Evolutionary conservation across 2,329 filamentous ascomycete genomes (phyloP).

Genomic region (Myriosclerotinia duriaeana): DNA sequence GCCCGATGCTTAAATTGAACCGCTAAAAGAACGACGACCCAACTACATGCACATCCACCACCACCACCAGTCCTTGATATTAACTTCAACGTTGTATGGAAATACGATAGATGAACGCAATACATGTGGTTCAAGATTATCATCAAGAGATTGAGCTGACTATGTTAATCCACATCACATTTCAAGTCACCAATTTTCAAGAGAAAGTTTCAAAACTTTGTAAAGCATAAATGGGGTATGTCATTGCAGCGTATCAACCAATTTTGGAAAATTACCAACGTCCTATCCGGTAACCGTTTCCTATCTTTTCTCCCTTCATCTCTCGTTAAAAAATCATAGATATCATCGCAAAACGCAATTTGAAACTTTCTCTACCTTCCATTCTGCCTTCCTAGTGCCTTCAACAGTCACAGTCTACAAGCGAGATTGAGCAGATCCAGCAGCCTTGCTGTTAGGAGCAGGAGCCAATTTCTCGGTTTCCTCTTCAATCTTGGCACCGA

Average conservation of each 20-base stretch:
- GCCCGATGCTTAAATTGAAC: no score
- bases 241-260: conserved; percentile 7
- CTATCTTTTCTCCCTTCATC: not conserved
- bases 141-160: no score
- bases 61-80: no score
- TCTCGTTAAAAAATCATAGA: conserved; percentile 14
- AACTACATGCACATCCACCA: no score
- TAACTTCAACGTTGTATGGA: no score
- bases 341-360: conserved; percentile 7
- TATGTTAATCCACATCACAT: no score
- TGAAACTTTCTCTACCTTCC: not conserved
- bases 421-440: conserved; percentile 22
- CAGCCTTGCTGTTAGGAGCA: conserved; percentile 21
- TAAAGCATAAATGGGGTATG: not conserved
- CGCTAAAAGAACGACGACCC: no score
- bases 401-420: conserved; percentile 13
- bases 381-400: not conserved
- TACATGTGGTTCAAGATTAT: no score
- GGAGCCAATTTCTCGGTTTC: conserved; percentile 48
- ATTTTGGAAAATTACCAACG: not conserved
- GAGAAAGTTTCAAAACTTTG: not conserved
- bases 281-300: not conserved
- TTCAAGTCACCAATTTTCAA: no score
- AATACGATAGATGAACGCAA: no score
- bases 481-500: conserved; percentile 53